Conservation (phyloP, 352 stramenopile genomes). For the Phytophthora pinifolia region DNA sequence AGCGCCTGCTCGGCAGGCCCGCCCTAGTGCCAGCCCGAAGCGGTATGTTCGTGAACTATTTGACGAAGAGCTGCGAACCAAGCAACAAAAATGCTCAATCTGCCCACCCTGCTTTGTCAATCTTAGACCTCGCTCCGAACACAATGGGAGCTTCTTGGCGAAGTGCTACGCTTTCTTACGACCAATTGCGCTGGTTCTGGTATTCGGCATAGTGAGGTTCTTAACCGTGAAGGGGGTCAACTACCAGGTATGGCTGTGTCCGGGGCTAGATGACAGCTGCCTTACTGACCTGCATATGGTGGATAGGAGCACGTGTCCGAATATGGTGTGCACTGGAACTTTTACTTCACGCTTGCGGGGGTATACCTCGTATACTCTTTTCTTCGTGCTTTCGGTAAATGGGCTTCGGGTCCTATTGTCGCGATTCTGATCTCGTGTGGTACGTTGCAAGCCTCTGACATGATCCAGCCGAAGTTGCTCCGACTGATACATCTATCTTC, state of each 20-base stretch:
- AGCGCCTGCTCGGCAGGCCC: constrained; percentile 55
- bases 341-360: constrained; percentile 96
- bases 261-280: not conserved
- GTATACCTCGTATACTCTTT: constrained; percentile 75
- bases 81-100: not conserved
- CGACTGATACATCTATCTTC: not conserved
- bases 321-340: constrained; percentile 99
- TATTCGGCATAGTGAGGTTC: constrained; percentile 73
- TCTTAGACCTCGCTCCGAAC: constrained; percentile 16
- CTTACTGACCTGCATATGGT: constrained; percentile 12
- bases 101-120: not conserved
- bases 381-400: constrained; percentile 52
- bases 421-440: constrained; percentile 46
- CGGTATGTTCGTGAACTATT: constrained; percentile 8
- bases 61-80: not conserved
- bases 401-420: constrained; percentile 40
- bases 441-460: constrained; percentile 11
- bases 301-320: constrained; percentile 94
- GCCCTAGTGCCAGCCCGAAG: constrained; percentile 25
- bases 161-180: constrained; percentile 62
- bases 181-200: constrained; percentile 65
- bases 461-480: not conserved
- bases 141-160: constrained; percentile 18
- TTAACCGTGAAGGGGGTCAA: constrained; percentile 83
- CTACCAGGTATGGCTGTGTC: constrained; percentile 60